These are phyloP conservation scores for Dioscorea cayenensis DNA, from an alignment of 116 monocot genomes.

Conservation along the genomic window DNA sequence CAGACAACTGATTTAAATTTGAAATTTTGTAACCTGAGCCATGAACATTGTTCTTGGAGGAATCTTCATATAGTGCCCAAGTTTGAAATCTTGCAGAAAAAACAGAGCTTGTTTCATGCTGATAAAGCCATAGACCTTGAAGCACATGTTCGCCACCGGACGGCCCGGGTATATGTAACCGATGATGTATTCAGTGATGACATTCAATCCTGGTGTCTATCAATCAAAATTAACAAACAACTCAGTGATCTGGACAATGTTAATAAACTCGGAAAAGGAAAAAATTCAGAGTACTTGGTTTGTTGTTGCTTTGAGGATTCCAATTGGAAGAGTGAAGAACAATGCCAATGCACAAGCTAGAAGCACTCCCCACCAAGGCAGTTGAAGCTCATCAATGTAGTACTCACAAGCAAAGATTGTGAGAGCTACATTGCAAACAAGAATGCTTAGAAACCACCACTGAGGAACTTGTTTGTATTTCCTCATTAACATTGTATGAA, in stretches of 20 bases:
- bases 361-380: slow-evolving; percentile 81
- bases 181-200: slow-evolving; percentile 64
- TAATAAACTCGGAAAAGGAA: not conserved
- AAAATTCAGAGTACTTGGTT: slow-evolving; percentile 27
- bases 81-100: slow-evolving; percentile 69
- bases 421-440: slow-evolving; percentile 30
- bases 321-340: slow-evolving; percentile 62
- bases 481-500: slow-evolving; percentile 54
- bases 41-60: slow-evolving; percentile 75
- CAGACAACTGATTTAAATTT: too few species aligned
- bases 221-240: slow-evolving; percentile 7
- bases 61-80: slow-evolving; percentile 82
- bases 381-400: slow-evolving; percentile 63
- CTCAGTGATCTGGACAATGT: not conserved
- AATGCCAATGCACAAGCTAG: slow-evolving; percentile 45
- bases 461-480: slow-evolving; percentile 49
- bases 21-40: slow-evolving; percentile 25
- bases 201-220: slow-evolving; percentile 60
- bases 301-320: slow-evolving; percentile 59
- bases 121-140: slow-evolving; percentile 67
- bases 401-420: slow-evolving; percentile 43
- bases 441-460: slow-evolving; percentile 56
- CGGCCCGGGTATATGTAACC: slow-evolving; percentile 69
- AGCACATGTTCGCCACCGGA: slow-evolving; percentile 65
- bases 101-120: slow-evolving; percentile 55